Conservation (phyloP, 108 stramenopile species). For the Nitzschia sp. region DNA sequence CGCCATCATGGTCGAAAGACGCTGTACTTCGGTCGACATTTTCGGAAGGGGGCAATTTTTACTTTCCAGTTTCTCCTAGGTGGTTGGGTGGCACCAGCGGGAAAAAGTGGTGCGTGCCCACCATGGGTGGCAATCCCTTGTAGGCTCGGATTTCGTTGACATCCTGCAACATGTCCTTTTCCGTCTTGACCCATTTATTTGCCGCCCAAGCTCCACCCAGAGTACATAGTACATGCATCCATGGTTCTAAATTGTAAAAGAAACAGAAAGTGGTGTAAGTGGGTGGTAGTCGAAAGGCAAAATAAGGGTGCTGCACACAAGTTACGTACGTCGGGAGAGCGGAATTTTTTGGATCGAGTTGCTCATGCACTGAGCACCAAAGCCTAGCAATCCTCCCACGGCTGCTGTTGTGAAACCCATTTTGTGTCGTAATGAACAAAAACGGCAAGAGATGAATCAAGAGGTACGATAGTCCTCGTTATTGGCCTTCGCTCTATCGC, state of each 20-base stretch:
- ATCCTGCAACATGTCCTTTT: slow-evolving; percentile 69
- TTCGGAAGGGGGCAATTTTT: too few species aligned
- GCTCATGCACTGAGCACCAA: slow-evolving; percentile 73
- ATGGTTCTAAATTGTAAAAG: slow-evolving; percentile 51
- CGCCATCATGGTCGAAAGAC: too few species aligned
- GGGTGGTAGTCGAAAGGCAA: not conserved
- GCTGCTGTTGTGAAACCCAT: slow-evolving; percentile 81
- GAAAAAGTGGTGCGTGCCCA: slow-evolving; percentile 53
- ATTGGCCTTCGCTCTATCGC: too few species aligned
- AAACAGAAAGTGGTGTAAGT: not conserved
- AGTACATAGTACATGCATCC: slow-evolving; percentile 72
- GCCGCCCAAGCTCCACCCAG: slow-evolving; percentile 78
- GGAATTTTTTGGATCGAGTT: slow-evolving; percentile 79
- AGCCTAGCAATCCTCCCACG: slow-evolving; percentile 67
- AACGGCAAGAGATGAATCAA: too few species aligned
- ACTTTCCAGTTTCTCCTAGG: too few species aligned
- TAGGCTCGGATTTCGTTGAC: slow-evolving; percentile 89
- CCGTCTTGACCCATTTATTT: slow-evolving; percentile 74
- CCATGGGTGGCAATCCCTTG: slow-evolving; percentile 85
- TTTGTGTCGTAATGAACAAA: slow-evolving; percentile 4
- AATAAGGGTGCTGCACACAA: not conserved
- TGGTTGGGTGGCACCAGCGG: slow-evolving; percentile 30
- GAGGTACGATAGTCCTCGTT: too few species aligned
- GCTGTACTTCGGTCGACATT: too few species aligned
- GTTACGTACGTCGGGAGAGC: slow-evolving; percentile 64